Conservation (phyloP, 2,329 filamentous ascomycete species). For the Penicillium sp. region DNA sequence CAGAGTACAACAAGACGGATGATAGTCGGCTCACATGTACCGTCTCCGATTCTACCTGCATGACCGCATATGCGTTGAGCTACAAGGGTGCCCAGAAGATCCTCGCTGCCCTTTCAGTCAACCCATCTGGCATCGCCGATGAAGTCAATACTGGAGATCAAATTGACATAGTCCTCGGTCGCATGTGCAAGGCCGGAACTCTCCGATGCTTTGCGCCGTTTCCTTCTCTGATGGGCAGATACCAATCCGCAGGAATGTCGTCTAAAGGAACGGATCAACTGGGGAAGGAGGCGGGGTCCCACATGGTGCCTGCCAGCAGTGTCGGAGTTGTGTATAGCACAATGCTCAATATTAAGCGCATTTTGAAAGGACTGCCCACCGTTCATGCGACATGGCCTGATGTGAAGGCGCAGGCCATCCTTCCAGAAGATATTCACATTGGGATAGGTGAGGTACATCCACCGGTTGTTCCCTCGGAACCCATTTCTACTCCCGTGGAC, state of each 20-base stretch:
- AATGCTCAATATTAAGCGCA: constrained; percentile 18
- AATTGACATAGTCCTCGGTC: constrained; percentile 20
- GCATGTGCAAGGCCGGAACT: constrained; percentile 19
- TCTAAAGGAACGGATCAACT: constrained; percentile 16
- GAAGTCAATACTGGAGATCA: constrained; percentile 22
- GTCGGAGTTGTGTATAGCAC: constrained; percentile 20
- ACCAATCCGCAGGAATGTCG: constrained; percentile 5
- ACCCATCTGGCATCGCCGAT: constrained; percentile 13
- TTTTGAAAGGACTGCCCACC: constrained; percentile 5
- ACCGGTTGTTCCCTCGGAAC: no score
- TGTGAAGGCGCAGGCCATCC: background rate
- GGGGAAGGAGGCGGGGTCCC: background rate
- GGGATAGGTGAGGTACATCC: no score
- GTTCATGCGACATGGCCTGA: constrained; percentile 22
- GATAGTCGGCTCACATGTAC: constrained; percentile 15
- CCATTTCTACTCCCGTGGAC: no score
- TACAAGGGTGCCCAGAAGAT: constrained; percentile 18
- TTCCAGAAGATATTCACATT: background rate
- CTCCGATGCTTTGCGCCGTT: constrained; percentile 19
- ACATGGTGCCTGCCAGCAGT: background rate
- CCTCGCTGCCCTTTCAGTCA: constrained; percentile 20
- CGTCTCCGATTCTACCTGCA: constrained; percentile 15
- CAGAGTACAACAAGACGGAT: constrained; percentile 8
- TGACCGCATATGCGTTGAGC: constrained; percentile 20
- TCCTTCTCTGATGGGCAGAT: constrained; percentile 16